Conservation (phyloP, 805 yeast genomes). For the Metahyphopichia silvanorum region DNA sequence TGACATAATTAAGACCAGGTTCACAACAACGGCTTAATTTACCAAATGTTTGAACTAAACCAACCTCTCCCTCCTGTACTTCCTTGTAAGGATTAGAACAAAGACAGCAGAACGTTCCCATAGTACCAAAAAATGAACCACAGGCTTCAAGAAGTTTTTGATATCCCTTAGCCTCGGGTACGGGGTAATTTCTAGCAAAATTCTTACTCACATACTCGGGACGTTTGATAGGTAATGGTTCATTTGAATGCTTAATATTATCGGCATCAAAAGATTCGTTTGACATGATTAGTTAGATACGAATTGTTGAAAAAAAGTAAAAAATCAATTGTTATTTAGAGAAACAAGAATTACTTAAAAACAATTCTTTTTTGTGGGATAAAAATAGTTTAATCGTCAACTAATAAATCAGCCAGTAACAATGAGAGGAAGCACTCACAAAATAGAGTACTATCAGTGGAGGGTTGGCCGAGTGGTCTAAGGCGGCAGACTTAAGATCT, state of each 20-base stretch:
- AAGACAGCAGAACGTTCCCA: constrained; percentile 55
- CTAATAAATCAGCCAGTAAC: no score
- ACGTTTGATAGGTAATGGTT: constrained; percentile 20
- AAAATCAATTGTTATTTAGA: no score
- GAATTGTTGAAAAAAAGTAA: no score
- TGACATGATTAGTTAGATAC: no score
- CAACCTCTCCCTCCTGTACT: constrained; percentile 67
- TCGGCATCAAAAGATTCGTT: constrained; percentile 1
- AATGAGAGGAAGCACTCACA: no score
- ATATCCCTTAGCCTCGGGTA: constrained; percentile 39
- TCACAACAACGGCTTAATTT: constrained; percentile 61
- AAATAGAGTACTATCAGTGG: no score
- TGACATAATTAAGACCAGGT: constrained; percentile 65
- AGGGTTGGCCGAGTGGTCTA: constrained; percentile 49
- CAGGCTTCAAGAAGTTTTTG: constrained; percentile 34
- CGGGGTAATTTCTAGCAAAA: constrained; percentile 39
- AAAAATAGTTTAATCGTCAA: no score
- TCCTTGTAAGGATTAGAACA: constrained; percentile 59
- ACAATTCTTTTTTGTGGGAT: no score
- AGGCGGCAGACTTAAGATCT: constrained; percentile 48
- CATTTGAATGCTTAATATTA: no score
- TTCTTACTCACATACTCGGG: constrained; percentile 41
- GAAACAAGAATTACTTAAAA: no score
- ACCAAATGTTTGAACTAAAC: constrained; percentile 65
- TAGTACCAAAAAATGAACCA: constrained; percentile 49